Evolutionary conservation across 192 early-diverging fungal species (phyloP).

Genomic region (Phlyctochytrium arcticum): DNA sequence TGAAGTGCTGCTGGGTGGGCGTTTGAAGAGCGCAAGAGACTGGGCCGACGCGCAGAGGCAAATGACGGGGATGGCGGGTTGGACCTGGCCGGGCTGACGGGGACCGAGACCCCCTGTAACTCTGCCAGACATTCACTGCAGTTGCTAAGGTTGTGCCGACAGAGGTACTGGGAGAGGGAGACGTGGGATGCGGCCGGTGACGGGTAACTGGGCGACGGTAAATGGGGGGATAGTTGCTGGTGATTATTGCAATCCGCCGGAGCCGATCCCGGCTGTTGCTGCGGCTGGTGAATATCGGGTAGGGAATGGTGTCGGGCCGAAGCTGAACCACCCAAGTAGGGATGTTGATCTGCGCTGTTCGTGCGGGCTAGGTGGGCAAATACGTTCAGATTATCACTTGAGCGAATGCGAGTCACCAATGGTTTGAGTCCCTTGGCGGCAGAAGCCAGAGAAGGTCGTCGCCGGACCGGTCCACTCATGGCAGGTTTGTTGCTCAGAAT

Average conservation of each 20-base stretch:
- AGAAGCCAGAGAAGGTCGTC: background rate
- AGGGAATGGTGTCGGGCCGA: background rate
- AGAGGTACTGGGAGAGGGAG: background rate
- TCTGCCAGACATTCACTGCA: background rate
- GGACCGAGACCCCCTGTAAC: background rate
- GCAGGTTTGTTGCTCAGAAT: too few species aligned
- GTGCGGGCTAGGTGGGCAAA: background rate
- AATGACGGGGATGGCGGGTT: background rate
- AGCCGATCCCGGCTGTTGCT: too few species aligned
- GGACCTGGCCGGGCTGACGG: background rate
- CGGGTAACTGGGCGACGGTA: background rate
- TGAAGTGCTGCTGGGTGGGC: conserved; percentile 2
- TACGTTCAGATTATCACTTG: too few species aligned
- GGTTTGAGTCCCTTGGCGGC: background rate
- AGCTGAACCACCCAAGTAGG: background rate
- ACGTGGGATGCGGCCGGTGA: background rate
- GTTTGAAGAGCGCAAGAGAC: conserved; percentile 2
- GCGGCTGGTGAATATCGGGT: conserved; percentile 2
- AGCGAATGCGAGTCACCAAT: background rate
- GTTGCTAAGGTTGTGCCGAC: conserved; percentile 11
- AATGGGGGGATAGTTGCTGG: too few species aligned
- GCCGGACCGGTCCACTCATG: too few species aligned
- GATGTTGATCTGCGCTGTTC: background rate
- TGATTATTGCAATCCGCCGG: too few species aligned
- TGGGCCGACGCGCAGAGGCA: background rate